Conservation (phyloP, 441 rosid genomes). For the Omphalea diandra region DNA sequence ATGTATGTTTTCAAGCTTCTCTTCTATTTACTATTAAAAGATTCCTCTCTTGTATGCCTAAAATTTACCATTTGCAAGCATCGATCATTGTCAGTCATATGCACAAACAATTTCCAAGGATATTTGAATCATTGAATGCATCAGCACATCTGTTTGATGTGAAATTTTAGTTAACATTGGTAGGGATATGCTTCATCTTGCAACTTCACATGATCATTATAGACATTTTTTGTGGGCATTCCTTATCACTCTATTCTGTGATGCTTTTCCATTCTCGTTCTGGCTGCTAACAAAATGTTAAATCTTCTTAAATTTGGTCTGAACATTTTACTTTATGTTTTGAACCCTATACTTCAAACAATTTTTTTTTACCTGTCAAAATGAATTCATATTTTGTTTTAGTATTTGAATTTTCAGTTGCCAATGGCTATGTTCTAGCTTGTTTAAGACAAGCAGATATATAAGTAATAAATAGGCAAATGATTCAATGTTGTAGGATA, state of each 20-base stretch:
- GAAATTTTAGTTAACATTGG: background rate
- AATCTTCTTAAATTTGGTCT: background rate
- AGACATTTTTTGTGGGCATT: background rate
- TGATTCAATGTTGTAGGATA: background rate
- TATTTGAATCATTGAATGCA: background rate
- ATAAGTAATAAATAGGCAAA: background rate
- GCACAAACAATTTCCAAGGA: background rate
- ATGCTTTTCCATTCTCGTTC: background rate
- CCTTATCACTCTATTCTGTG: background rate
- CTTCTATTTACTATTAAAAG: conserved; percentile 5
- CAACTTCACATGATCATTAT: background rate
- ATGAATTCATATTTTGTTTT: background rate
- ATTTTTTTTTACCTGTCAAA: too few relatives aligned
- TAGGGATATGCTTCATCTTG: background rate
- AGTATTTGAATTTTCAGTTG: background rate
- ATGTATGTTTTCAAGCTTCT: conserved; percentile 48
- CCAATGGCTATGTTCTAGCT: background rate
- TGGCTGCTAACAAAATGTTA: background rate
- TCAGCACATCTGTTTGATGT: background rate
- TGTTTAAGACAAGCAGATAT: background rate
- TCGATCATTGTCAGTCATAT: background rate
- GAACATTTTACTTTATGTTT: background rate
- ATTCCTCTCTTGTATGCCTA: background rate
- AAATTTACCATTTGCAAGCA: background rate
- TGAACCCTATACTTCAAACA: too few relatives aligned